Evolutionary conservation across 305 asterid genomes (phyloP), one percentile per base, ranked within the genome.

Genomic region (Solanum aculeatissimum): DNA sequence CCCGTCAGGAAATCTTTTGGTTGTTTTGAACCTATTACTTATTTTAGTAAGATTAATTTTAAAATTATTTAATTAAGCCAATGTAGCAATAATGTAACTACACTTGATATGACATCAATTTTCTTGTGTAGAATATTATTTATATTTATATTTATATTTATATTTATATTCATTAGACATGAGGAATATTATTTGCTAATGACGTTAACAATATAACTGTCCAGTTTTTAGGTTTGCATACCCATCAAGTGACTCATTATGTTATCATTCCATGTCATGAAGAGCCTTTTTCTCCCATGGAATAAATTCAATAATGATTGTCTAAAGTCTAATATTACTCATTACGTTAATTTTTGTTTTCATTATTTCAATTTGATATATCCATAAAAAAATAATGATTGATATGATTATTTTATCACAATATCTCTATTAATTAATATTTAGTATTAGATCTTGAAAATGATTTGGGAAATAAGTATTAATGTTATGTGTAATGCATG

Each of bases 251-350:
- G 85, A 81, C 80, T n/a, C 80, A 82, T 14, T 70, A 66, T 71
- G 60, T 40, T 71, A 55, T 72, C 90, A 78, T 85, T 86, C 85
- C 86, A 74, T 54, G 88, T 69, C 80, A 71, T 82, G 66, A 71
- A 80, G 65, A 71, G 58, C 80, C 60, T 77, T 57, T 82, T 42
- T 70, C 10, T 42, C 3, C 2, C 25, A 18, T 8, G 25, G 23
- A 2, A 3, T 55, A 54, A 68, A 68, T 4, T 68, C 3, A 55
- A 7, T 2, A 55, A 8, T 19, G 19, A 6, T 54, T 10, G 1
- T 19, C 10, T 7, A 18, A 54, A 54, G 7, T 0, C 7, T 18
- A 19, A 32, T 32, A 32, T n/a, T n/a, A n/a, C n/a, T n/a, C n/a
- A n/a, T n/a, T n/a, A n/a, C n/a, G n/a, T n/a, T n/a, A n/a, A n/a